Conservation (phyloP, 2,329 filamentous ascomycete genomes). For the Ilyonectria robusta region DNA sequence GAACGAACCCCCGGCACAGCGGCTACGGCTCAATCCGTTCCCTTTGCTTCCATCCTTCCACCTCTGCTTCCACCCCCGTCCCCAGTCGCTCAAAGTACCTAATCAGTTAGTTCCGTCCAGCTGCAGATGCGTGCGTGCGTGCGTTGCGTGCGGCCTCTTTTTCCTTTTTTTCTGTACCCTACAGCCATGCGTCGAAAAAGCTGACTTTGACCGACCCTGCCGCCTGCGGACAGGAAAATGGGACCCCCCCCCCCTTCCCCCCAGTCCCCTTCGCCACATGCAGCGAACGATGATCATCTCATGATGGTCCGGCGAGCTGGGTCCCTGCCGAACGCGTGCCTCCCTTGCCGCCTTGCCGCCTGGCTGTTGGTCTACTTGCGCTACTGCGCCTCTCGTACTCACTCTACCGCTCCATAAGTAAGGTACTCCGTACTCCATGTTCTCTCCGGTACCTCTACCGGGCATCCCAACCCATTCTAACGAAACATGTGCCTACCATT, state of each 20-base stretch:
- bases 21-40: background rate
- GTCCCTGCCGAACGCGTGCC: slow-evolving; percentile 32
- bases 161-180: slow-evolving; percentile 6
- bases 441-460: background rate
- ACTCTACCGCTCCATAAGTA: background rate
- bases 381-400: slow-evolving; percentile 17
- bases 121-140: slow-evolving; percentile 21
- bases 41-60: slow-evolving; percentile 5
- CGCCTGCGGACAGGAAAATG: slow-evolving; percentile 13
- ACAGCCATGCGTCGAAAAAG: background rate
- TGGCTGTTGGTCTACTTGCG: slow-evolving; percentile 16
- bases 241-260: slow-evolving; percentile 1
- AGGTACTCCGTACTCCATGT: background rate
- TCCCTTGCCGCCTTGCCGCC: slow-evolving; percentile 28
- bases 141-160: slow-evolving; percentile 12
- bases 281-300: slow-evolving; percentile 47
- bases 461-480: background rate
- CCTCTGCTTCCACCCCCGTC: background rate
- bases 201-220: slow-evolving; percentile 6
- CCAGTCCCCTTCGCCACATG: slow-evolving; percentile 21
- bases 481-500: slow-evolving; percentile 6
- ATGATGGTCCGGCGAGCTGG: slow-evolving; percentile 43
- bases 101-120: slow-evolving; percentile 6
- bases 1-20: background rate
- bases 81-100: slow-evolving; percentile 1